Evolutionary conservation across 805 yeast genomes (phyloP), one percentile per base, ranked within the genome.

Genomic region (Lipomyces starkeyi): DNA sequence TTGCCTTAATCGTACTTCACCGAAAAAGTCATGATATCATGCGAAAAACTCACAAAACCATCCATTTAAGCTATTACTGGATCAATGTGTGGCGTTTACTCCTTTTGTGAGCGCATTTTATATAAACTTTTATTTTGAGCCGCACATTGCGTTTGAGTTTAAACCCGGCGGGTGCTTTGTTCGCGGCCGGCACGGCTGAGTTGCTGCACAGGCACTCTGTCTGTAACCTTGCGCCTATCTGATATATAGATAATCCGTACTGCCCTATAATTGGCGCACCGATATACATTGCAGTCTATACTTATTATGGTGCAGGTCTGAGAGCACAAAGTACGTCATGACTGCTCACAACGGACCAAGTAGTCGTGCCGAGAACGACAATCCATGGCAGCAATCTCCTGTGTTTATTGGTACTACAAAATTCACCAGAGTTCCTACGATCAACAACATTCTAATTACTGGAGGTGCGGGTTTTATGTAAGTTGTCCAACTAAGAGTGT

Each of bases 381-480:
- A 22, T 17, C 40, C 61, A 4, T 69, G 72, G 72, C 55, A 47
- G 27, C 34, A 53, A 17, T 68, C 72, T 8, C 66, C 66, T 2
- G 60, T 67, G 27, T 61, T 61, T 52, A 64, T 63, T 6, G 72
- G 72, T 17, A 37, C 70, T 11, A 69, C 72, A 5, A 53, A 66
- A 37, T 69, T 69, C 49, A 43, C 49, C 2, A 64, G 53, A 20
- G 43, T 56, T 3, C 52, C 35, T 6, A 54, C 53, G 13, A 32
- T 61, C 13, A 59, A 43, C 11, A 73, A 64, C 58, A 72, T 84
- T 11, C 75, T 85, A 37, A 82, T 86, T 4, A 83, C 88, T 7
- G 88, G 88, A 6, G 88, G 87, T 1, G 85, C 86, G 5, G 89
- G 89, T 1, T 86, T 86, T 68, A 82, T 86, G 67, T 76, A 69